Base-by-base conservation (phyloP, 805 yeast genomes). In the Candida broadrunensis region DNA sequence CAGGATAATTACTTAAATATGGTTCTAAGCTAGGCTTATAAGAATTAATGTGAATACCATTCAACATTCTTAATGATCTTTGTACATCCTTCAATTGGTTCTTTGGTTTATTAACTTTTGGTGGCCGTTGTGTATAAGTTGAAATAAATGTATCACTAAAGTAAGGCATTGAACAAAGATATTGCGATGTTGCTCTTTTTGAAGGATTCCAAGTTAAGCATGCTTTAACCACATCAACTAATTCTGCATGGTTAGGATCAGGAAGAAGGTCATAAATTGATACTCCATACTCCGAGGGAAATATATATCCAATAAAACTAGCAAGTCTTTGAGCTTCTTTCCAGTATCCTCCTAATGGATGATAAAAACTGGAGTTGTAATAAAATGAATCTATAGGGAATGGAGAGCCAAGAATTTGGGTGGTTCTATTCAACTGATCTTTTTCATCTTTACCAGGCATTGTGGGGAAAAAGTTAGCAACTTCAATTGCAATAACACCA, bases 371-470 rank as follows among this genome's bases (percentile, higher is more conserved):
- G 14, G 46, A 13, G 18, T 40, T 42, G 2, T 43, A 35, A 13
- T 32, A 12, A 24, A 40, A 41, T 2, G 38, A 34, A 15, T 51
- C 56, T 7, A 57, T 56, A 9, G 63, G 53, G 23, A 65, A 60
- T 0, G 98, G 98, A 5, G 85, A 75, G 0, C 98, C 97, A 36
- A 91, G 68, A 7, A 78, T 68, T 44, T 77, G 75, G 43, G 87
- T 60, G 6, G 87, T 81, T 54, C 72, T 77, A 75, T 80, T 75
- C 11, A 83, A 73, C 66, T 90, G 97, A 55, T 90, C 96, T 37
- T 82, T 52, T 55, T 86, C 93, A 56, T 81, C 77, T 13, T 72
- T 56, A 0, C 98, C 98, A 0, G 97, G 95, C 54, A 91, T 87
- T 25, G 90, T 67, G 1, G 98, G 96, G 27, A 72, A 58, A 51